Conservation (phyloP, 1,139 yeast species). For the Suhomyces wounanorum region DNA sequence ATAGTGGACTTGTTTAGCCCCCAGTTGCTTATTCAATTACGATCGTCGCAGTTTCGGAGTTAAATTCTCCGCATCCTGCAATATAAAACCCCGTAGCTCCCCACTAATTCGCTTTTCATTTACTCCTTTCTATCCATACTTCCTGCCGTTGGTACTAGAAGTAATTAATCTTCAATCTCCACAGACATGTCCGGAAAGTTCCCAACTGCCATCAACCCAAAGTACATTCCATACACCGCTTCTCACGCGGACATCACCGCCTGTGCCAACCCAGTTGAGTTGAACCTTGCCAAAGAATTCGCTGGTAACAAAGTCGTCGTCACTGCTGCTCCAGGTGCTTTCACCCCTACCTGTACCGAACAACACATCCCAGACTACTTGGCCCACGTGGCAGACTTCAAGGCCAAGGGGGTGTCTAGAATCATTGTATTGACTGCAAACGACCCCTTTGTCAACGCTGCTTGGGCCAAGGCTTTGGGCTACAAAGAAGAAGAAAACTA, state of each 20-base stretch:
- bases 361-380: slow-evolving; percentile 81
- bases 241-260: slow-evolving; percentile 46
- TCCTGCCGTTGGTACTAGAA: background rate
- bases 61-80: background rate
- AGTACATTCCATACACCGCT: slow-evolving; percentile 57
- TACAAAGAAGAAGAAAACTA: slow-evolving; percentile 40
- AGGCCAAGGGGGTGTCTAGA: slow-evolving; percentile 70
- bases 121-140: background rate
- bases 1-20: background rate
- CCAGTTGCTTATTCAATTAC: background rate
- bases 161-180: background rate
- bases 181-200: slow-evolving; percentile 27
- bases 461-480: slow-evolving; percentile 79
- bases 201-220: slow-evolving; percentile 56
- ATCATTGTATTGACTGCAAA: slow-evolving; percentile 75
- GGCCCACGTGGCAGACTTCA: slow-evolving; percentile 51
- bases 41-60: background rate
- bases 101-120: background rate
- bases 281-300: slow-evolving; percentile 52
- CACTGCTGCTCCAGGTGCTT: slow-evolving; percentile 86
- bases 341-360: slow-evolving; percentile 45
- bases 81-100: background rate
- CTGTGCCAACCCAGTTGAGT: slow-evolving; percentile 43
- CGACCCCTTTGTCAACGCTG: slow-evolving; percentile 73
- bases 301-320: slow-evolving; percentile 40